Evolutionary conservation across 805 yeast genomes (phyloP).

Genomic region (Myxozyma geophila): DNA sequence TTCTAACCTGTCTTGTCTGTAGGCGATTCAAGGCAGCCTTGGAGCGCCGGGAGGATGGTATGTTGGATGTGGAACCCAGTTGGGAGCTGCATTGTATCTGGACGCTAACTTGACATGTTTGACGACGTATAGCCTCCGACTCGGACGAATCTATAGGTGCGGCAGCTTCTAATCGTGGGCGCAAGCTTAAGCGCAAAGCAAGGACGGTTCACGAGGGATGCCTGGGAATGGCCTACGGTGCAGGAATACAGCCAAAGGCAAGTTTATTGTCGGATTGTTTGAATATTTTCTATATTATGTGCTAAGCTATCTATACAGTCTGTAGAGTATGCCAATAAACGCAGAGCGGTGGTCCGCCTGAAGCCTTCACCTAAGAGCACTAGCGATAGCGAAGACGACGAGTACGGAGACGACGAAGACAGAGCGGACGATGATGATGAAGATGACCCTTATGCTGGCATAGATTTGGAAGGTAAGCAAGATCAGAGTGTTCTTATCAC

Average conservation of each 20-base stretch:
- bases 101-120: not conserved
- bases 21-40: slow-evolving; percentile 46
- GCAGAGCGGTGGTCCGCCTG: slow-evolving; percentile 43
- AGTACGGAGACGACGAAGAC: slow-evolving; percentile 41
- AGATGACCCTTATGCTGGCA: slow-evolving; percentile 53
- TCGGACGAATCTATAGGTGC: slow-evolving; percentile 41
- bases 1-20: slow-evolving; percentile 6
- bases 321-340: slow-evolving; percentile 44
- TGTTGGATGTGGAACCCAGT: slow-evolving; percentile 13
- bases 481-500: not conserved
- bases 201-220: slow-evolving; percentile 53
- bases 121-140: slow-evolving; percentile 38
- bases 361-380: slow-evolving; percentile 40
- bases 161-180: slow-evolving; percentile 58
- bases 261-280: slow-evolving; percentile 7
- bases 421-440: slow-evolving; percentile 41
- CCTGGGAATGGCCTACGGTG: slow-evolving; percentile 42
- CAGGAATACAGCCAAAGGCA: slow-evolving; percentile 5
- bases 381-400: slow-evolving; percentile 40
- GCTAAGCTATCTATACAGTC: slow-evolving; percentile 9
- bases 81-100: not conserved
- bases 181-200: slow-evolving; percentile 59
- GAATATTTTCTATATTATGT: slow-evolving; percentile 16
- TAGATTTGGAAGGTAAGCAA: slow-evolving; percentile 52
- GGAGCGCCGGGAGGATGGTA: slow-evolving; percentile 42